Percentiles rank a stretch among this genome's conserved stretches.
phyloP scores from a whole-genome alignment of 2,329 filamentous ascomycete genomes.

The Pseudogymnoascus sp. region DNA sequence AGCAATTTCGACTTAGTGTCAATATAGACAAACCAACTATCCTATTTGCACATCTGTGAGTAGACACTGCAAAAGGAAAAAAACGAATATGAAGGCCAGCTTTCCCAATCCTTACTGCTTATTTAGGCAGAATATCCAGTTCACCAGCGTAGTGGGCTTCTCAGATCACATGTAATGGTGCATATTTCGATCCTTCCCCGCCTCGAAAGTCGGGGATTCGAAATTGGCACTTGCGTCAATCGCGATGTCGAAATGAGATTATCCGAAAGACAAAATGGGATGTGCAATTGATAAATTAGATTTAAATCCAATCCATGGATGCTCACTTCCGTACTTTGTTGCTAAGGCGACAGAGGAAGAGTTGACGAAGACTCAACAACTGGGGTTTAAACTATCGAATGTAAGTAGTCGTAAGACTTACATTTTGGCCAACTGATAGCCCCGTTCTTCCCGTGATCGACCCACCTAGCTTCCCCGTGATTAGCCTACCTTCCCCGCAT shows the following conservation, averaged over 20 bases:
- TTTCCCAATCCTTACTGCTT: not conserved
- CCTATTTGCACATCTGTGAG: not conserved
- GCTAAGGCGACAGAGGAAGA: no score
- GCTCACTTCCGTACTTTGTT: no score
- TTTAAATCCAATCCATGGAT: no score
- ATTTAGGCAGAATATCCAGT: not conserved
- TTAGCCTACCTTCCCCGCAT: no score
- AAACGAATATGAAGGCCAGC: not conserved
- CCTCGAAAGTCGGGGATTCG: conserved; percentile 15
- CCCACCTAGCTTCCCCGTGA: no score
- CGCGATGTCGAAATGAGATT: conserved; percentile 17
- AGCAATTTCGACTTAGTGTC: not conserved
- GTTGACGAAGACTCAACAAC: no score
- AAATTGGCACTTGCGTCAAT: conserved; percentile 16
- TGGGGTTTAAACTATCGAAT: no score
- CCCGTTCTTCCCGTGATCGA: no score
- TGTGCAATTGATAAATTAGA: no score
- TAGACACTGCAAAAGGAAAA: not conserved
- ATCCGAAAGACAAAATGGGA: not conserved
- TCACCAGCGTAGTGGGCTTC: conserved; percentile 10
- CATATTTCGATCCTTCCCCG: conserved; percentile 13
- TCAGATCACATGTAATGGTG: conserved; percentile 14
- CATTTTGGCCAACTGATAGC: no score
- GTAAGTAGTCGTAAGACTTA: no score
- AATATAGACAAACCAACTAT: not conserved